Evolutionary conservation across 192 early-diverging fungal species (phyloP), one percentile per base, ranked within the genome.

Genomic region (Diversispora epigaea): DNA sequence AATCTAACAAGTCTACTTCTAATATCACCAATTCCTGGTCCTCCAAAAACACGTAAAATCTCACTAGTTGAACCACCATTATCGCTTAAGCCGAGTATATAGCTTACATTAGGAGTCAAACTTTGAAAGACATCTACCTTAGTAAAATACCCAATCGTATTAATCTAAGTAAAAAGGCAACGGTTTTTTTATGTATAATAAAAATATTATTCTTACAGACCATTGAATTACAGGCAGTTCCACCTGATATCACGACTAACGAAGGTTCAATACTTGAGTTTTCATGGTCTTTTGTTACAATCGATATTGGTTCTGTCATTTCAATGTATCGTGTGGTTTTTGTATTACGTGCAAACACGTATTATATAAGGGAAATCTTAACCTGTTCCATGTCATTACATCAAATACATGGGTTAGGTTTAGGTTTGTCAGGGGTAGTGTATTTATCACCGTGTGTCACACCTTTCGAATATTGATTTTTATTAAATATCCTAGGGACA

Each of bases 1-100:
- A 93, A 79, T 11, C 91, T 83, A 58, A 89, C 86, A 10, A 91
- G 49, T 15, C 91, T 69, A 9, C 88, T 89, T 10, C 91, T 82
- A 52, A 92, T 82, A 78, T 92, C 92, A 40, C 92, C 92, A 77
- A 93, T 91, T 41, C 85, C 88, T 7, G 92, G 92, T 7, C 92
- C 92, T 39, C 90, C 92, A 8, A 93, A 78, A 39, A 91, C 88
- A 68, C 89, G 85, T 41, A 93, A 78, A 22, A 93, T 87, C 71
- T 92, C 91, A 71, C 84, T 86, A 43, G 84, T 86, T 10, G 85
- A 84, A 9, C 86, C 86, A 73, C 89, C 92, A 75, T 93, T 91
- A 71, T 93, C 92, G 12, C 84, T 86, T n/a, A 93, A 86, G 49
- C 90, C 91, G 67, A 93, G 83, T 55, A 89, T 80, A 76, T 92